Evolutionary conservation across 2,329 filamentous ascomycete species (phyloP).

Genomic region (Epichloe aotearoae): DNA sequence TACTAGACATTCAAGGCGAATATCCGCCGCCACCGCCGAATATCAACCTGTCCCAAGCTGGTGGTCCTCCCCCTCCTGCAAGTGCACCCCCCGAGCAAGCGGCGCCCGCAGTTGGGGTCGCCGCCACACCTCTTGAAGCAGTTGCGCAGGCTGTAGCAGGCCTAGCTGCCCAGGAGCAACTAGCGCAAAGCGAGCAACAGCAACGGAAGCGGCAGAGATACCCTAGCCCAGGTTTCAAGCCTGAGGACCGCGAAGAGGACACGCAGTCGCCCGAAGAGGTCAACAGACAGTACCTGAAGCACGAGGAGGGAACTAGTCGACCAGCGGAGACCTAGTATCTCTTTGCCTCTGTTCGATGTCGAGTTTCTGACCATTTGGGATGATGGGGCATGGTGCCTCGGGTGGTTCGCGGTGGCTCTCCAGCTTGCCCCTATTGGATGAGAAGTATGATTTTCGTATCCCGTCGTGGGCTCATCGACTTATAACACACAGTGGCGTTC

Average conservation of each 20-base stretch:
- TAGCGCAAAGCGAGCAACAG: slow-evolving; percentile 19
- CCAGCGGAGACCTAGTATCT: slow-evolving; percentile 10
- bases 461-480: background rate
- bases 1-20: slow-evolving; percentile 73
- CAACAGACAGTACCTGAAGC: slow-evolving; percentile 37
- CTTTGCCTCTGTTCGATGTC: background rate
- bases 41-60: slow-evolving; percentile 46
- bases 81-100: slow-evolving; percentile 12
- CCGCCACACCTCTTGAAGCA: slow-evolving; percentile 30
- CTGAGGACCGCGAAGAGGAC: slow-evolving; percentile 27
- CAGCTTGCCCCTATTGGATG: background rate
- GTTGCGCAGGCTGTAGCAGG: slow-evolving; percentile 37
- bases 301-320: slow-evolving; percentile 20
- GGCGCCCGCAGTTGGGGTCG: slow-evolving; percentile 16
- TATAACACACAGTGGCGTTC: background rate
- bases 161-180: slow-evolving; percentile 28
- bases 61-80: slow-evolving; percentile 12
- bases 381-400: background rate
- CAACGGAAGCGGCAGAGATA: slow-evolving; percentile 12
- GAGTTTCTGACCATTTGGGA: background rate
- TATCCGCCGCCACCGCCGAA: slow-evolving; percentile 73
- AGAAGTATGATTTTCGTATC: background rate
- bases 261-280: slow-evolving; percentile 38
- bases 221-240: slow-evolving; percentile 21
- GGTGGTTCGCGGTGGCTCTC: too few species aligned